These are phyloP conservation scores for Basipetospora chlamydospora DNA, from an alignment of 2,329 filamentous ascomycete species.

Conservation along the genomic window DNA sequence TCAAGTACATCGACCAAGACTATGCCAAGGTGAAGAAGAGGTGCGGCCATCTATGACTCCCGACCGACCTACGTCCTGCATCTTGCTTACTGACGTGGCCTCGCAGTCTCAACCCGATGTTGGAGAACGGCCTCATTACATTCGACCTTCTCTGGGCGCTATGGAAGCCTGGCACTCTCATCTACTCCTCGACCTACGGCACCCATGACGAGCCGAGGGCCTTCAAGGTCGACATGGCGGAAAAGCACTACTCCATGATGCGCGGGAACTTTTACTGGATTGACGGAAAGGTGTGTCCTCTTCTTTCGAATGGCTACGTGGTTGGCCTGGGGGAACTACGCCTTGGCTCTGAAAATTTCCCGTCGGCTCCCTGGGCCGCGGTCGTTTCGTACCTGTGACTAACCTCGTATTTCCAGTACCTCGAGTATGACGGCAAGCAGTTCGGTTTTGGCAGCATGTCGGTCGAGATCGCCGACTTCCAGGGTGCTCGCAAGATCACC, in stretches of 20 bases:
- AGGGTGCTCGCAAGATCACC: constrained; percentile 69
- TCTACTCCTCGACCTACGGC: constrained; percentile 64
- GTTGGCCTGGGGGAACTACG: too few relatives aligned
- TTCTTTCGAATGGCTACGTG: too few relatives aligned
- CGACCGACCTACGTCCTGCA: too few relatives aligned
- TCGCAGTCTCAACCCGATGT: constrained; percentile 57
- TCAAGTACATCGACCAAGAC: constrained; percentile 69
- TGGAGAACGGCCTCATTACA: constrained; percentile 71
- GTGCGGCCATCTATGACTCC: constrained; percentile 11
- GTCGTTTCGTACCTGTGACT: not conserved
- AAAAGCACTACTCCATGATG: constrained; percentile 53
- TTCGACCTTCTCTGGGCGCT: constrained; percentile 82
- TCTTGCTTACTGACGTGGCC: too few relatives aligned
- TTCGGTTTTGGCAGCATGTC: constrained; percentile 64
- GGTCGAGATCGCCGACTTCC: constrained; percentile 59
- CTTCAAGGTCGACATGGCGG: constrained; percentile 67
- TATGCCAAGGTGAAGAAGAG: constrained; percentile 62
- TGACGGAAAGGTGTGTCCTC: constrained; percentile 40
- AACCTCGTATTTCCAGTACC: constrained; percentile 32
- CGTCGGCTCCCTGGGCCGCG: too few relatives aligned
- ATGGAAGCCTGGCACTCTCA: constrained; percentile 75
- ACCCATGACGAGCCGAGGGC: constrained; percentile 61
- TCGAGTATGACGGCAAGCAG: constrained; percentile 78
- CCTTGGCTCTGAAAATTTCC: too few relatives aligned
- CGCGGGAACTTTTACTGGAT: constrained; percentile 64